A percentile compares a stretch with the other conserved stretches of the same genome.
phyloP scores from a whole-genome alignment of 1,139 yeast genomes.

The Sugiyamaella grinbergsii region DNA sequence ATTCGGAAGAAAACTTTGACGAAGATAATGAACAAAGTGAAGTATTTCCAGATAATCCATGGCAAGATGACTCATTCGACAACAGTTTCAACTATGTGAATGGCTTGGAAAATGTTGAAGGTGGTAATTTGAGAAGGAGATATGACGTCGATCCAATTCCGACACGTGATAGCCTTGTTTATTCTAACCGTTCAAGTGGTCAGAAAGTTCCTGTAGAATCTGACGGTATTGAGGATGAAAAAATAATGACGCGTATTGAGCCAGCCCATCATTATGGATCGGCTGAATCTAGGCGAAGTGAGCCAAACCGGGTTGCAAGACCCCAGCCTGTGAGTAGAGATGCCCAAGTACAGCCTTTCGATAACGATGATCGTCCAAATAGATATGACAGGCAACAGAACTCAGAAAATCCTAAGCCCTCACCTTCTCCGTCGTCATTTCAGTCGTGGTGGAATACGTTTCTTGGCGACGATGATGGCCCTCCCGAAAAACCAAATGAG shows the following conservation, averaged over 20 bases:
- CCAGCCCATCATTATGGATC: no score
- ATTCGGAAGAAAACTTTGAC: not conserved
- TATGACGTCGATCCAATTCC: no score
- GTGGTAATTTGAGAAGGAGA: no score
- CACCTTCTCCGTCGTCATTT: not conserved
- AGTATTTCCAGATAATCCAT: not conserved
- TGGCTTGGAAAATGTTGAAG: no score
- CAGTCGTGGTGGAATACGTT: constrained; percentile 10
- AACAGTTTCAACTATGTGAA: no score
- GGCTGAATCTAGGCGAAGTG: no score
- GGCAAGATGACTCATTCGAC: not conserved
- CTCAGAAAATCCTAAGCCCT: not conserved
- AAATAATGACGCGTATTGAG: no score
- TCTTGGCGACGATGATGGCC: not conserved
- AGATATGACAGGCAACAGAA: not conserved
- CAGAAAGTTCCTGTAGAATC: no score
- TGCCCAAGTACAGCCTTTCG: not conserved
- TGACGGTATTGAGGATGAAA: no score
- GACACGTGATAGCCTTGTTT: no score
- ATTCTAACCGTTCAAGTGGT: no score
- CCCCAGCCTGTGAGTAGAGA: not conserved
- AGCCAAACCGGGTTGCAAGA: not conserved
- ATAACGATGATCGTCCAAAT: not conserved
- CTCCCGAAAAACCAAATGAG: not conserved
- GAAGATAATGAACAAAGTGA: no score